A percentile compares a stretch with the other conserved stretches of the same genome.
These are phyloP conservation scores for Xylaria sp. DNA, from an alignment of 2,329 filamentous ascomycete genomes.

Conservation along the genomic window DNA sequence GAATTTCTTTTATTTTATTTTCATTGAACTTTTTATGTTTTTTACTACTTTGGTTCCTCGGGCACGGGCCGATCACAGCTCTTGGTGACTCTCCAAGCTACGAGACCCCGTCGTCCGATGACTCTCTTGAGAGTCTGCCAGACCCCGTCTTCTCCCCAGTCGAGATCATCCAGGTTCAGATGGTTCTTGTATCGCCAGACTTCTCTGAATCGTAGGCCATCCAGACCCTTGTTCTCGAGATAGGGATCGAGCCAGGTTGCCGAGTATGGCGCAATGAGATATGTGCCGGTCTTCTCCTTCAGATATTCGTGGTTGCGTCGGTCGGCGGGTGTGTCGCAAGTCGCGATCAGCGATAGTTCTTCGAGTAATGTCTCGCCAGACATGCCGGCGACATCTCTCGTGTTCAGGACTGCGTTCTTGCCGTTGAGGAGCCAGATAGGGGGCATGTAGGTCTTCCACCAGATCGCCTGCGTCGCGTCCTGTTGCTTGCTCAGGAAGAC, in stretches of 20 bases:
- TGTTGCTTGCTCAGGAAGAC: constrained; percentile 66
- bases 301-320: constrained; percentile 51
- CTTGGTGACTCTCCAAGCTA: constrained; percentile 60
- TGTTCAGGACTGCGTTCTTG: constrained; percentile 66
- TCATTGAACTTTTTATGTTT: not conserved
- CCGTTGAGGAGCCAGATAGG: constrained; percentile 75
- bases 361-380: constrained; percentile 54
- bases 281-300: constrained; percentile 59
- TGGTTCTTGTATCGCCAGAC: constrained; percentile 65
- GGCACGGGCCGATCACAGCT: constrained; percentile 40
- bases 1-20: constrained; percentile 1
- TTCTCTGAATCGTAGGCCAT: constrained; percentile 60
- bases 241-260: constrained; percentile 64
- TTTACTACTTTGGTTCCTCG: not conserved
- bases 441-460: constrained; percentile 85
- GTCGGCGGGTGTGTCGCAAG: constrained; percentile 56
- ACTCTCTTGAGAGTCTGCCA: constrained; percentile 66
- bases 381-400: constrained; percentile 69
- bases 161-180: constrained; percentile 73
- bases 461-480: constrained; percentile 64
- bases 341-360: constrained; percentile 53
- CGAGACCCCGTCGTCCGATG: constrained; percentile 56
- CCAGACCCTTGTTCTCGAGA: constrained; percentile 52
- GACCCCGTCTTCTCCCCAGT: constrained; percentile 71
- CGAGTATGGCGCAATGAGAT: constrained; percentile 68